Evolutionary conservation across 495 filamentous ascomycete genomes (phyloP).

Genomic region (Staphylotrichum longicolle): DNA sequence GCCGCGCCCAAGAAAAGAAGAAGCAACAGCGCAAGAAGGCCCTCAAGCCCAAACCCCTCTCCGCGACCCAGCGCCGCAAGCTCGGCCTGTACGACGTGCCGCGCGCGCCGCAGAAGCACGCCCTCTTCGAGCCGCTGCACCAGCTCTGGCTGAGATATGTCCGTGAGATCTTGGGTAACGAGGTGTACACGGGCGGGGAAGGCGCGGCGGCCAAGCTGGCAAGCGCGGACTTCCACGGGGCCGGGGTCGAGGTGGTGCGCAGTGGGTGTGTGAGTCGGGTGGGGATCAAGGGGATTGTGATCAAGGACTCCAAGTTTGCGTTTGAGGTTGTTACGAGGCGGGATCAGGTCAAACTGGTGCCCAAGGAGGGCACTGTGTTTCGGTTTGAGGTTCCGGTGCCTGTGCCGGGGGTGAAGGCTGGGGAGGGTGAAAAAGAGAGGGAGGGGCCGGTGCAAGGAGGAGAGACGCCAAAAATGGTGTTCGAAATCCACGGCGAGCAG

Average conservation of each 20-base stretch:
- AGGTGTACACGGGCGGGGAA: slow-evolving; percentile 44
- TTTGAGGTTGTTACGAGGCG: slow-evolving; percentile 78
- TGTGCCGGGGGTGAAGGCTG: slow-evolving; percentile 19
- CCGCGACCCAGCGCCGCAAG: slow-evolving; percentile 72
- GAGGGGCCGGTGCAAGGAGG: slow-evolving; percentile 19
- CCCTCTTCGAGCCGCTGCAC: slow-evolving; percentile 72
- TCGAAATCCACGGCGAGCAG: slow-evolving; percentile 85
- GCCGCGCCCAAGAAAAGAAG: slow-evolving; percentile 53
- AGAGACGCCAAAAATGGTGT: slow-evolving; percentile 53
- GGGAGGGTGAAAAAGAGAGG: slow-evolving; percentile 4
- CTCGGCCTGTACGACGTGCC: slow-evolving; percentile 73
- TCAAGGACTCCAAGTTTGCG: slow-evolving; percentile 80
- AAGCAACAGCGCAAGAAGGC: slow-evolving; percentile 55
- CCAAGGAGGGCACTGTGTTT: slow-evolving; percentile 88
- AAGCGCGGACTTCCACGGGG: slow-evolving; percentile 88
- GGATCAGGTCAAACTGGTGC: slow-evolving; percentile 68
- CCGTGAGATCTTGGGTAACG: slow-evolving; percentile 62
- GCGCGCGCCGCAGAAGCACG: slow-evolving; percentile 64
- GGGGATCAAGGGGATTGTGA: slow-evolving; percentile 78
- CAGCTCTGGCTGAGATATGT: slow-evolving; percentile 81
- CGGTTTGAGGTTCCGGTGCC: slow-evolving; percentile 65
- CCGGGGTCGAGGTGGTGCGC: slow-evolving; percentile 76
- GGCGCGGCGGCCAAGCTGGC: slow-evolving; percentile 62
- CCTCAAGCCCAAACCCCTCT: slow-evolving; percentile 72
- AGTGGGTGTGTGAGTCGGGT: slow-evolving; percentile 78